These are phyloP conservation scores for Protea cynaroides DNA, from an alignment of 164 flowering plant genomes.

Conservation along the genomic window DNA sequence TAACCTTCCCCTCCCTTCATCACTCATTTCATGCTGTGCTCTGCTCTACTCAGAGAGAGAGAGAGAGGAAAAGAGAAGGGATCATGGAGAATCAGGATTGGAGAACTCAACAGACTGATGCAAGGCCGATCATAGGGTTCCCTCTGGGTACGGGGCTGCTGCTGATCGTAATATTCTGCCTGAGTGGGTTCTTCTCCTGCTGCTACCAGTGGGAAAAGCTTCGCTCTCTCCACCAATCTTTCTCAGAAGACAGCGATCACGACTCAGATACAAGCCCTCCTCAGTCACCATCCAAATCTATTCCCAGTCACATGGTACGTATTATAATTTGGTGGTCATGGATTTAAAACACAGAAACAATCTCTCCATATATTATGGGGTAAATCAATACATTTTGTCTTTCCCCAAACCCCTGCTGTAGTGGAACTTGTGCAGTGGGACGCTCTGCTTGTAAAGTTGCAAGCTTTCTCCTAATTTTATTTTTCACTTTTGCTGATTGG, in stretches of 20 bases:
- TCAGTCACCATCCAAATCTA: conserved; percentile 38
- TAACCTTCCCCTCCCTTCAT: no score
- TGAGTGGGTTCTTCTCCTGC: conserved; percentile 90
- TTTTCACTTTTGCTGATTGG: background rate
- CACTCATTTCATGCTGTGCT: no score
- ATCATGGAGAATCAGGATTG: conserved; percentile 49
- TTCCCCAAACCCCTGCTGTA: no score
- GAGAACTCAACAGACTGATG: conserved; percentile 34
- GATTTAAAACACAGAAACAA: no score
- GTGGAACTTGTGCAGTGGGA: no score
- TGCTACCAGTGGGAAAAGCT: conserved; percentile 97
- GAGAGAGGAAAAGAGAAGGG: background rate
- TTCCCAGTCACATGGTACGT: conserved; percentile 29
- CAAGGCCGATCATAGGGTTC: conserved; percentile 76
- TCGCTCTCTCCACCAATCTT: conserved; percentile 49
- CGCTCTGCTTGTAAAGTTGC: background rate
- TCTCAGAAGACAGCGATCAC: conserved; percentile 24
- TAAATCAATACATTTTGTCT: no score
- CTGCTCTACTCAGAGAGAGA: background rate
- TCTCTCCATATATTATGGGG: no score
- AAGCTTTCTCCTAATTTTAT: background rate
- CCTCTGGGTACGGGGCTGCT: conserved; percentile 86
- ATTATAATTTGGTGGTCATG: no score
- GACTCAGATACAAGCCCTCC: conserved; percentile 17
- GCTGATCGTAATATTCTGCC: conserved; percentile 57